Base-by-base conservation (phyloP, 768 basidiomycete species). In the Macrolepiota albuminosa region DNA sequence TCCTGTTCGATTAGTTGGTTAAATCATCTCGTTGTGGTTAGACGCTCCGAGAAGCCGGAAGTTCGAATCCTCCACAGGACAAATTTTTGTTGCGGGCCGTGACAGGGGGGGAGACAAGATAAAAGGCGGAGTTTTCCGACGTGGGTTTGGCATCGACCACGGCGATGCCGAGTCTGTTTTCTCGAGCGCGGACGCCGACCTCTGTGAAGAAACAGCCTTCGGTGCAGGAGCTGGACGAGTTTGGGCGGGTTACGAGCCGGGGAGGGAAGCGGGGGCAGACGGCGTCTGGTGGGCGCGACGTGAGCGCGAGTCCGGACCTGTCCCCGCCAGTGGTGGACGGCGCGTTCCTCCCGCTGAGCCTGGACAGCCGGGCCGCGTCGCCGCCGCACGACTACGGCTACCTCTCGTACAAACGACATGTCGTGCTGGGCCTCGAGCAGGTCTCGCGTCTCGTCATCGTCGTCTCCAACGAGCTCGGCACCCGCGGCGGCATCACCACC, bases 401-500 rank as follows among this genome's bases (percentile, higher is more conserved):
- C 66, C 79, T 93, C 45, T 85, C 84, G 4, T 85, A 84, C 71
- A 81, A 86, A 58, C 79, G 86, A 36, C 86, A 92, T 68, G 85
- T 92, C 61, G 79, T 91, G 16, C 81, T 93, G 0, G 87, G 88
- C n/a, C 79, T 91, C 16, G 84, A 88, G 55, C 83, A 91, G 67
- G 82, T 89, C 43, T 81, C 82, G 6, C 80, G 83, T 46, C 84
- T 94, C 50, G 87, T 92, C n/a, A 80, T 82, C 46, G 84, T 85
- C 60, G 75, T 92, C 58, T 81, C 84, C 50, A 78, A 83, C 56
- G 89, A 91, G 73, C 83, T 94, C 57, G 81, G 80, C 63, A 78
- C 83, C 57, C 80, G 90, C 66, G 90, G 87, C 66, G 90, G 87
- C 70, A 81, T 97, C 61, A 87, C 88, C 24, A 93, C 92, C 3